phyloP scores from a whole-genome alignment of 2,329 filamentous ascomycete species.

The Clonostachys solani region DNA sequence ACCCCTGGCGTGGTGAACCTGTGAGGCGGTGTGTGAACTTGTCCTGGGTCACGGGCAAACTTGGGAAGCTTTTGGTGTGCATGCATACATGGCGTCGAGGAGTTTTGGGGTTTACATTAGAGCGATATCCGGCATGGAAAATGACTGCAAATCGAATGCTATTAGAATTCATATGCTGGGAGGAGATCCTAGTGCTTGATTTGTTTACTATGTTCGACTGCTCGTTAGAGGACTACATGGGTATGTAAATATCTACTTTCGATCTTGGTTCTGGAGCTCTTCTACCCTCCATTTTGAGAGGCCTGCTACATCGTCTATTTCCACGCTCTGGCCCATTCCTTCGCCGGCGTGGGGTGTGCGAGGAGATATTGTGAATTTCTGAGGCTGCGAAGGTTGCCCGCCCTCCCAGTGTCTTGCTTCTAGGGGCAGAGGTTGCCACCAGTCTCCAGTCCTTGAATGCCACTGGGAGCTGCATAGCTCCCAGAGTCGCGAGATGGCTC shows the following conservation, averaged over 20 bases:
- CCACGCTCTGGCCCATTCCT: constrained; percentile 24
- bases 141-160: too few relatives aligned
- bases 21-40: constrained; percentile 25
- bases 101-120: too few relatives aligned
- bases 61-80: too few relatives aligned
- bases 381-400: constrained; percentile 15
- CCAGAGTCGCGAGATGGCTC: constrained; percentile 74
- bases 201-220: too few relatives aligned
- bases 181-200: too few relatives aligned
- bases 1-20: constrained; percentile 64
- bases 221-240: too few relatives aligned
- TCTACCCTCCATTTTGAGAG: constrained; percentile 30
- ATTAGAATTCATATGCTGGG: too few relatives aligned
- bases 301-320: constrained; percentile 29
- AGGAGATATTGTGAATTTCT: constrained; percentile 3
- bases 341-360: constrained; percentile 10
- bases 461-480: constrained; percentile 72
- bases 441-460: constrained; percentile 60
- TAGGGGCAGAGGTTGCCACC: constrained; percentile 67
- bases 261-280: constrained; percentile 15
- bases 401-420: constrained; percentile 67
- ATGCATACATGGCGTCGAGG: too few relatives aligned
- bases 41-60: too few relatives aligned
- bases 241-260: not conserved
- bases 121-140: too few relatives aligned